Evolutionary conservation across 495 filamentous ascomycete genomes (phyloP).

Genomic region (Neurospora pannonica): DNA sequence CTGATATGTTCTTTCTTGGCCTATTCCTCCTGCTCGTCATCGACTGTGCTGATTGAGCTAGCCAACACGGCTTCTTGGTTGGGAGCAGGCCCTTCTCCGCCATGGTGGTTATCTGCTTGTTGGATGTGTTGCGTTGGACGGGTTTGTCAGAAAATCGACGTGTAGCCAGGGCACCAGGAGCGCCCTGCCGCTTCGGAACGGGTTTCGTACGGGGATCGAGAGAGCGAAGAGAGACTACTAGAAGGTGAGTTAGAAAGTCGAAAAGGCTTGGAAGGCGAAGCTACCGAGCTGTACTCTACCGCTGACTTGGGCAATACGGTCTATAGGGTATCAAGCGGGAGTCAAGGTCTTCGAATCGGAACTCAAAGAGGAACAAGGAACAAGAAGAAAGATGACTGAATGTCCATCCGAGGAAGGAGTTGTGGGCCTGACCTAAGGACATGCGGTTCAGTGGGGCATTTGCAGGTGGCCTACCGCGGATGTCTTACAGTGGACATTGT

Average conservation of each 20-base stretch:
- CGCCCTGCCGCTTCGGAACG: background rate
- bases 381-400: background rate
- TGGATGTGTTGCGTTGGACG: background rate
- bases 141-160: background rate
- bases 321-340: background rate
- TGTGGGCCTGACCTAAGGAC: background rate
- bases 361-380: background rate
- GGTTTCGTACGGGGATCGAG: background rate
- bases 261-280: background rate
- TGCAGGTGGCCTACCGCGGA: background rate
- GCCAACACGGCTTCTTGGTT: background rate
- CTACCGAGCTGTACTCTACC: background rate
- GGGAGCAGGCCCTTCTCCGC: background rate
- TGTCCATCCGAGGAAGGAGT: background rate
- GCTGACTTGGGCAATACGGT: background rate
- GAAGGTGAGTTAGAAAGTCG: background rate
- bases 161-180: background rate
- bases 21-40: background rate
- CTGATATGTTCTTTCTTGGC: fast-evolving
- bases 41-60: background rate
- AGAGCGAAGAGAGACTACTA: background rate
- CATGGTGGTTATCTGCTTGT: background rate
- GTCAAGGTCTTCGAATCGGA: background rate
- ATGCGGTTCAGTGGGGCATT: background rate
- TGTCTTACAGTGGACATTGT: background rate